These are phyloP conservation scores for Talaromyces funiculosus DNA, from an alignment of 2,329 filamentous ascomycete species.

Conservation along the genomic window DNA sequence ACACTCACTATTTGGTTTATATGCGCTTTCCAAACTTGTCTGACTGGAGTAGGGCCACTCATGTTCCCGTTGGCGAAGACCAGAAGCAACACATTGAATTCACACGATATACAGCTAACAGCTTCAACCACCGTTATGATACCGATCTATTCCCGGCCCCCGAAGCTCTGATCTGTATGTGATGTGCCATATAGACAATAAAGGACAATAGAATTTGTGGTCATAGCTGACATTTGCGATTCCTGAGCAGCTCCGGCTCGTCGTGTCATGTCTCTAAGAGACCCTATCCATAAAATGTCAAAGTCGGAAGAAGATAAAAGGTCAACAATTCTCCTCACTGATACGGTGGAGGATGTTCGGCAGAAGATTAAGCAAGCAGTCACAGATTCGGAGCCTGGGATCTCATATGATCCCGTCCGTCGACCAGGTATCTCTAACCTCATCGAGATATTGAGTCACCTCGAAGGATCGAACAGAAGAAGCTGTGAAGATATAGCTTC, in stretches of 20 bases:
- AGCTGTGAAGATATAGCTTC: slow-evolving; percentile 43
- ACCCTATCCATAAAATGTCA: slow-evolving; percentile 84
- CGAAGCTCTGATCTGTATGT: slow-evolving; percentile 64
- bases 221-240: neutral
- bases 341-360: slow-evolving; percentile 58
- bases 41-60: slow-evolving; percentile 59
- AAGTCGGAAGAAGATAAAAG: slow-evolving; percentile 70
- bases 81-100: slow-evolving; percentile 94
- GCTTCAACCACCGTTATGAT: slow-evolving; percentile 75
- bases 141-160: slow-evolving; percentile 57
- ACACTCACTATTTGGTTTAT: neutral
- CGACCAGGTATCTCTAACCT: slow-evolving; percentile 86
- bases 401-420: slow-evolving; percentile 64
- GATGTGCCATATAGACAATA: neutral
- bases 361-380: slow-evolving; percentile 66
- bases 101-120: slow-evolving; percentile 73
- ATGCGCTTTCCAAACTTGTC: neutral
- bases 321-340: slow-evolving; percentile 79
- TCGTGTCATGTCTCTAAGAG: slow-evolving; percentile 81
- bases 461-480: slow-evolving; percentile 56
- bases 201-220: neutral
- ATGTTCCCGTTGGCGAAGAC: slow-evolving; percentile 95
- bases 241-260: slow-evolving; percentile 61
- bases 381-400: slow-evolving; percentile 64
- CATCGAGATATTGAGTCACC: slow-evolving; percentile 69